These are phyloP conservation scores for Candida glaebosa DNA, from an alignment of 805 yeast genomes.

Conservation along the genomic window DNA sequence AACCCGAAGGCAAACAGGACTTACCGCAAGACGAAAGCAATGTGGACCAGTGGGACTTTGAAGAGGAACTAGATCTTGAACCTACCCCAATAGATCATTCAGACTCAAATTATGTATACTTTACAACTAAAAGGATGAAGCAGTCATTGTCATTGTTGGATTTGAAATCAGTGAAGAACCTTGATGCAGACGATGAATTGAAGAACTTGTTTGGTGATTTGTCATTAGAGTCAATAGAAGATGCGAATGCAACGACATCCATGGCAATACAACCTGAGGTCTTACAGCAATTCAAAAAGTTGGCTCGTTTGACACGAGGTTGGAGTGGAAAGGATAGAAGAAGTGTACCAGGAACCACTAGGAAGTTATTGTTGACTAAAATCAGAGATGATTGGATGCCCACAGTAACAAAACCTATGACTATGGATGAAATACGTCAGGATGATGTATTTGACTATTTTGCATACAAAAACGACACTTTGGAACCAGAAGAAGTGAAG, in stretches of 20 bases:
- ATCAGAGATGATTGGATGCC: slow-evolving; percentile 83
- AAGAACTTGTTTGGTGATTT: slow-evolving; percentile 67
- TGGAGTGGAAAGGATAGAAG: slow-evolving; percentile 83
- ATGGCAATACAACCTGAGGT: slow-evolving; percentile 67
- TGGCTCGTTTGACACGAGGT: slow-evolving; percentile 60
- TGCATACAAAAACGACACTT: slow-evolving; percentile 32
- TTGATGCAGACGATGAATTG: slow-evolving; percentile 78
- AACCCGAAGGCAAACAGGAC: background rate
- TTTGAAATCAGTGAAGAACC: slow-evolving; percentile 43
- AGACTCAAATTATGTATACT: slow-evolving; percentile 43
- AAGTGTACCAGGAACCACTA: slow-evolving; percentile 68
- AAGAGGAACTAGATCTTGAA: slow-evolving; percentile 20
- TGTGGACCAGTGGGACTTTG: slow-evolving; percentile 23
- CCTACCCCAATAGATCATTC: slow-evolving; percentile 29
- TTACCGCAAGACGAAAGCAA: slow-evolving; percentile 13
- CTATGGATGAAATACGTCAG: slow-evolving; percentile 51
- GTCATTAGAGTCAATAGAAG: slow-evolving; percentile 64
- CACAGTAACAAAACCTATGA: slow-evolving; percentile 54
- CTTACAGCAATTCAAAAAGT: slow-evolving; percentile 56
- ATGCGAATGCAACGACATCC: slow-evolving; percentile 73
- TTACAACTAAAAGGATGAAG: slow-evolving; percentile 45
- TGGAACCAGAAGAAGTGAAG: slow-evolving; percentile 23
- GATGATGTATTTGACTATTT: slow-evolving; percentile 35
- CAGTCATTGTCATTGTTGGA: slow-evolving; percentile 39
- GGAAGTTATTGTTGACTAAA: slow-evolving; percentile 65